These are phyloP conservation scores for Colletotrichum eleusines DNA, from an alignment of 2,329 filamentous ascomycete genomes.

Conservation along the genomic window DNA sequence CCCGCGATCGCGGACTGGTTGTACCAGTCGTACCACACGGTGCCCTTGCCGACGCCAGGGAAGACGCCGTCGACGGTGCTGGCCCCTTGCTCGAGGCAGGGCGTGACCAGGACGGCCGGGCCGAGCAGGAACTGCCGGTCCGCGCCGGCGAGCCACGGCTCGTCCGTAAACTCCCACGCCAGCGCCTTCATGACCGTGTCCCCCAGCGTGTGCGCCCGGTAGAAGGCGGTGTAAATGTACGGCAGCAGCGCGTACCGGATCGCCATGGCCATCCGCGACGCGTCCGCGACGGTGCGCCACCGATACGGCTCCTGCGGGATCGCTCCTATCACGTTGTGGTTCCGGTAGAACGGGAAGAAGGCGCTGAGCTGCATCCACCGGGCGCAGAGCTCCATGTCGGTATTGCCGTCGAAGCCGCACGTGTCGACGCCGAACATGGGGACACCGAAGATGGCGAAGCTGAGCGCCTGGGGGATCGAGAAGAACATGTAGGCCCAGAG, in stretches of 20 bases:
- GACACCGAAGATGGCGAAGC: conserved; percentile 78
- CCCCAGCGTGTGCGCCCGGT: conserved; percentile 73
- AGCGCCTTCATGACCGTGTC: conserved; percentile 79
- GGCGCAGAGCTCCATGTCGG: conserved; percentile 76
- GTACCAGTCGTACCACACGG: conserved; percentile 85
- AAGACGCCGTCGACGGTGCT: conserved; percentile 75
- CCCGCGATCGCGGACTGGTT: conserved; percentile 66
- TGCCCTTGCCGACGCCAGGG: conserved; percentile 62
- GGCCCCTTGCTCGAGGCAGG: conserved; percentile 73
- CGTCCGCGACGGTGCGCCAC: conserved; percentile 75
- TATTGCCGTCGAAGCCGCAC: conserved; percentile 77
- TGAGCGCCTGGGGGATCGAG: conserved; percentile 81
- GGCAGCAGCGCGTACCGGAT: conserved; percentile 79
- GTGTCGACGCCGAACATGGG: conserved; percentile 82
- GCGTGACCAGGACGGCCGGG: conserved; percentile 72
- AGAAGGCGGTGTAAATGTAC: conserved; percentile 82
- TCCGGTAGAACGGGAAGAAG: conserved; percentile 84
- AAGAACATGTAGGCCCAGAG: conserved; percentile 81
- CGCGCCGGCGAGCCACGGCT: conserved; percentile 73
- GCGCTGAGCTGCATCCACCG: conserved; percentile 80
- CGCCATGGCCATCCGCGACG: conserved; percentile 74
- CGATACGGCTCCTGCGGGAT: conserved; percentile 77
- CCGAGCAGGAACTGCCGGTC: conserved; percentile 82
- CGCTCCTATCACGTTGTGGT: conserved; percentile 75
- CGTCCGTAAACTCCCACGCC: conserved; percentile 80